Conservation (phyloP, 306 rosid species). For the Neltuma alba region DNA sequence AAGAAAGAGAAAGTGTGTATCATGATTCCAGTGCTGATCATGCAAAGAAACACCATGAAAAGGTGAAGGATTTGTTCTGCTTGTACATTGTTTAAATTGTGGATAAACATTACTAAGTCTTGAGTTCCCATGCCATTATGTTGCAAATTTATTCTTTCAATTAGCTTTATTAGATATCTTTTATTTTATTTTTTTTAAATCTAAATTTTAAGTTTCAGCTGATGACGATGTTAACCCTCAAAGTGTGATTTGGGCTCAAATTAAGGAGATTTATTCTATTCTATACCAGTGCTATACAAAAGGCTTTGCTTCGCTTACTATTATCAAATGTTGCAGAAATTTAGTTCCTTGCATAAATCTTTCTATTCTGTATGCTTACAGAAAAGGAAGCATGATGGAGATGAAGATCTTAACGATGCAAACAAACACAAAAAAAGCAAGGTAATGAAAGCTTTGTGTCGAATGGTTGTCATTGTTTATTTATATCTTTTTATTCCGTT, state of each 20-base stretch:
- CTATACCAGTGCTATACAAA: background rate
- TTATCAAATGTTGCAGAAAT: conserved; percentile 18
- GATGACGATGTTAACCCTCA: background rate
- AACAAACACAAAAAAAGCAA: conserved; percentile 97
- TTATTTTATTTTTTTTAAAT: background rate
- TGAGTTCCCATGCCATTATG: conserved; percentile 9
- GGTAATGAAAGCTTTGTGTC: conserved; percentile 61
- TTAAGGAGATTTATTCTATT: background rate
- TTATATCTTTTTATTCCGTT: background rate
- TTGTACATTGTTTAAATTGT: conserved; percentile 26
- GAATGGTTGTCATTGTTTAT: conserved; percentile 1
- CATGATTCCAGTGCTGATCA: conserved; percentile 88
- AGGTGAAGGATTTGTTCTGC: conserved; percentile 58
- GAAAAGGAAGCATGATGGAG: conserved; percentile 99
- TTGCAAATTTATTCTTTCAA: conserved; percentile 4
- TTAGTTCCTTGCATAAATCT: conserved; percentile 18
- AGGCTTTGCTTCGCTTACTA: background rate
- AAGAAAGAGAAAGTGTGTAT: conserved; percentile 83
- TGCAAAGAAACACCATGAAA: conserved; percentile 91
- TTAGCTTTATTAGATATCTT: background rate
- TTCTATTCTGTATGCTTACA: conserved; percentile 48
- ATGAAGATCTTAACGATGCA: conserved; percentile 82
- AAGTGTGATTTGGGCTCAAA: conserved; percentile 17
- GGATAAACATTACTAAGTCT: conserved; percentile 18
- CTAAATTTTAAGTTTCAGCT: background rate